Evolutionary conservation across 768 basidiomycete species (phyloP).

Genomic region (Amyloporia xantha): DNA sequence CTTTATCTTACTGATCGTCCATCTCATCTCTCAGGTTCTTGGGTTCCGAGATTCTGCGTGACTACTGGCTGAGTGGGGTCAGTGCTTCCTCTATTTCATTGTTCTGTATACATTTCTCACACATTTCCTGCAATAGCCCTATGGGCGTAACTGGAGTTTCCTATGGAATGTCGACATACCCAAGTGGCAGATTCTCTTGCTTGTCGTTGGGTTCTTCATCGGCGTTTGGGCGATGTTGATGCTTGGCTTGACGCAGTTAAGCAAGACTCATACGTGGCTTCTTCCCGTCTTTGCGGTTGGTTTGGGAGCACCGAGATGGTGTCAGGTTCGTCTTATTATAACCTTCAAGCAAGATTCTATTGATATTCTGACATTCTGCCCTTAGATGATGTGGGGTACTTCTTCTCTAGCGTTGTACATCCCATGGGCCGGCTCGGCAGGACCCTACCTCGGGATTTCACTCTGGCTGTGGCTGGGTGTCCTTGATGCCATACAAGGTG

Average conservation of each 20-base stretch:
- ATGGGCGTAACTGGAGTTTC: constrained; percentile 94
- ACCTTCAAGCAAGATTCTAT: background rate
- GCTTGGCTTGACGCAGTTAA: constrained; percentile 72
- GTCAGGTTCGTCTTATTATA: constrained; percentile 50
- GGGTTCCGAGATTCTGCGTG: constrained; percentile 84
- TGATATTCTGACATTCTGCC: constrained; percentile 11
- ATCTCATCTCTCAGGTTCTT: constrained; percentile 49
- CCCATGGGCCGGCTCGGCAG: constrained; percentile 82
- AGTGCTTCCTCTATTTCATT: constrained; percentile 22
- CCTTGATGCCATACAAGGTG: constrained; percentile 89
- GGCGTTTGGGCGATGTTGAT: constrained; percentile 78
- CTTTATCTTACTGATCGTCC: background rate
- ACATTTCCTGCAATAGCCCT: constrained; percentile 47
- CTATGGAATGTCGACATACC: constrained; percentile 81
- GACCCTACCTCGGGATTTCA: constrained; percentile 85
- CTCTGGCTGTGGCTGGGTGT: constrained; percentile 97
- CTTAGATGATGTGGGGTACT: constrained; percentile 88
- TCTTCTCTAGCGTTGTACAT: constrained; percentile 90
- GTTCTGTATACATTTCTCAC: background rate
- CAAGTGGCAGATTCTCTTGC: constrained; percentile 75
- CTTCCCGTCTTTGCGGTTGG: constrained; percentile 94
- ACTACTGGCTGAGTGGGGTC: constrained; percentile 87
- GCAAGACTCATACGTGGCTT: constrained; percentile 93
- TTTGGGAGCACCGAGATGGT: constrained; percentile 91
- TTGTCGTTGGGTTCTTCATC: constrained; percentile 81